Conservation (phyloP, 371 early-diverging fungal species). For the Polyrhizophydium stewartii region DNA sequence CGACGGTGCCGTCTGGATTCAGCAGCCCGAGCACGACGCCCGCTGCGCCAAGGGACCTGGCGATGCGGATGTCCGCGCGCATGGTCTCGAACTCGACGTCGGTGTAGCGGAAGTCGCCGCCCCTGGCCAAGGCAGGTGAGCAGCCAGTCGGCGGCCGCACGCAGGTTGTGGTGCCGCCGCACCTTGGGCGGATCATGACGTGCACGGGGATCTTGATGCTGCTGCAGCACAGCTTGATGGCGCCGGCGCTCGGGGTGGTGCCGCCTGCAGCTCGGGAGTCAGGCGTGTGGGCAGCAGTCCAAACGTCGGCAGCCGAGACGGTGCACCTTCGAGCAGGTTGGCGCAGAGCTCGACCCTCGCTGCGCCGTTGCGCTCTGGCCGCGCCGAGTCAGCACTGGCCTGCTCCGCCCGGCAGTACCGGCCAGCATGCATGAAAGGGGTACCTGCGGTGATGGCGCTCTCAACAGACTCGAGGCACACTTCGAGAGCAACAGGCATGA, state of each 20-base stretch:
- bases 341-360: constrained; percentile 55
- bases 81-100: constrained; percentile 56
- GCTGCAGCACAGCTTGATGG: constrained; percentile 31
- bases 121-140: constrained; percentile 22
- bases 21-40: constrained; percentile 61
- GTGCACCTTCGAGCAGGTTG: constrained; percentile 49
- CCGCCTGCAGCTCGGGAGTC: constrained; percentile 13
- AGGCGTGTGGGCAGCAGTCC: background rate
- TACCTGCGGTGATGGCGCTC: constrained; percentile 33
- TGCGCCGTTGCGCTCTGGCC: constrained; percentile 45
- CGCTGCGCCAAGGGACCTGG: constrained; percentile 39
- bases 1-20: constrained; percentile 45
- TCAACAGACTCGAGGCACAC: constrained; percentile 53
- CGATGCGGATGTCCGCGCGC: constrained; percentile 33
- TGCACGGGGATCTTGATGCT: constrained; percentile 45
- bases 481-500: constrained; percentile 10
- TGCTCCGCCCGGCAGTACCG: no score
- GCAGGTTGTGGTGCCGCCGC: background rate
- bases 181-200: constrained; percentile 62
- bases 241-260: constrained; percentile 29
- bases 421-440: background rate
- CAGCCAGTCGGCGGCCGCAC: background rate
- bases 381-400: no score
- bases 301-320: constrained; percentile 33
- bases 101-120: constrained; percentile 58